Conservation (phyloP, 2,329 filamentous ascomycete species). For the Xylariaceae sp. region DNA sequence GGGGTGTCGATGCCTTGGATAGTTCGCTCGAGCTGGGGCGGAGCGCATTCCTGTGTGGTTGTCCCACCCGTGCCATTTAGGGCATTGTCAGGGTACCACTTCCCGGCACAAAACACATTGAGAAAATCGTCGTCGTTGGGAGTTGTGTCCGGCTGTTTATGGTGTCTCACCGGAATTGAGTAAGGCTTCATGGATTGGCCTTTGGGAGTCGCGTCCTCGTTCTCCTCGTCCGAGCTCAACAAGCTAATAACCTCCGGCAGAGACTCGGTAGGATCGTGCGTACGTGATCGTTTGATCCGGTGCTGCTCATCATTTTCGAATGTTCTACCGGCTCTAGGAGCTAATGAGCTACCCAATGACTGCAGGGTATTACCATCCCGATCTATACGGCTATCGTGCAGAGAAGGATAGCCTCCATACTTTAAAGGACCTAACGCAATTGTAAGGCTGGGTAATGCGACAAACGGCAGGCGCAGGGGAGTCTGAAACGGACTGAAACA, state of each 20-base stretch:
- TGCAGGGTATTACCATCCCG: too few species aligned
- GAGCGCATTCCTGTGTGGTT: background rate
- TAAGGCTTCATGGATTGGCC: background rate
- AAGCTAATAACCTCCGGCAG: conserved; percentile 14
- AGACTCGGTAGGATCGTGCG: too few species aligned
- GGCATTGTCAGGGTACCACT: background rate
- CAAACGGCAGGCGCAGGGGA: too few species aligned
- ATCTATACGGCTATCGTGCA: too few species aligned
- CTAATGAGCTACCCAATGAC: too few species aligned
- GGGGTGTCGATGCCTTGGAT: background rate
- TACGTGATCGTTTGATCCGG: too few species aligned
- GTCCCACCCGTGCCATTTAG: background rate
- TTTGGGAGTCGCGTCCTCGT: background rate
- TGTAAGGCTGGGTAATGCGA: too few species aligned
- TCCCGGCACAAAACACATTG: background rate
- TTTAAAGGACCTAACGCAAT: too few species aligned
- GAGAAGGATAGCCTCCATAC: too few species aligned
- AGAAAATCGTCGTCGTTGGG: background rate
- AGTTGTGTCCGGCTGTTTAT: background rate
- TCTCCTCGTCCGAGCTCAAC: conserved; percentile 10
- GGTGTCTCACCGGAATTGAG: background rate
- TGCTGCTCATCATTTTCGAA: too few species aligned
- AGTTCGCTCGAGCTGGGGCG: background rate
- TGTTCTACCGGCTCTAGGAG: too few species aligned
- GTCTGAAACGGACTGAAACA: too few species aligned